Percentiles rank a stretch among this genome's conserved stretches.
phyloP scores from a whole-genome alignment of 208 protist species.

The Trypanosoma melophagium region DNA sequence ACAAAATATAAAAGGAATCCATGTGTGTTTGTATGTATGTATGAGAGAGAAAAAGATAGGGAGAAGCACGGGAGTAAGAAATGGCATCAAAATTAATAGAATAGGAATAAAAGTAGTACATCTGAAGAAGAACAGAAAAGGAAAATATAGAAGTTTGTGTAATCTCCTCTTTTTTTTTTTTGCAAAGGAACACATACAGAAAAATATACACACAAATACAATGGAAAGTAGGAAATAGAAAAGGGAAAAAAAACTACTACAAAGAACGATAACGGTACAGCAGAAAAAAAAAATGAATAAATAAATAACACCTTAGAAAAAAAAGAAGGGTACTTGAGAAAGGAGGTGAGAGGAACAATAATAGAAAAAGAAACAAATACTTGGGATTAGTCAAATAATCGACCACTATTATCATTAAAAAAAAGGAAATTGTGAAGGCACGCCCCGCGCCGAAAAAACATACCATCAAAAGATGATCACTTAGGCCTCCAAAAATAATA shows the following conservation, averaged over 20 bases:
- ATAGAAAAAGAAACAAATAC: constrained; percentile 14
- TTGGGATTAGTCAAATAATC: neutral
- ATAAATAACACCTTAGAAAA: neutral
- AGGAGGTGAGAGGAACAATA: neutral
- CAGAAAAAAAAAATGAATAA: neutral
- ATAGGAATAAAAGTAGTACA: no score
- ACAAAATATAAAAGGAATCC: no score
- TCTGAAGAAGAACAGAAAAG: no score
- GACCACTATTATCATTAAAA: constrained; percentile 17
- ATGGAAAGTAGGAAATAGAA: no score
- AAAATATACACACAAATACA: no score
- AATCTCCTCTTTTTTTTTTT: no score
- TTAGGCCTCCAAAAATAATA: neutral
- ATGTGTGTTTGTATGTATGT: neutral
- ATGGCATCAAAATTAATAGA: neutral
- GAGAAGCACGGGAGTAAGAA: neutral
- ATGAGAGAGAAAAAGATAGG: neutral
- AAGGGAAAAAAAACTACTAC: no score
- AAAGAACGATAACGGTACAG: neutral
- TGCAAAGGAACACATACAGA: no score
- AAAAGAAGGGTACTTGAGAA: neutral
- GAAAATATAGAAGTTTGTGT: no score
- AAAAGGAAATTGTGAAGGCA: neutral
- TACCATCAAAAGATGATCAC: neutral
- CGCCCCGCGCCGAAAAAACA: neutral